Percentiles rank a stretch among this genome's conserved stretches.
These are phyloP conservation scores for Nicotiana tabacum DNA, from an alignment of 257 asterid genomes.

Conservation along the genomic window DNA sequence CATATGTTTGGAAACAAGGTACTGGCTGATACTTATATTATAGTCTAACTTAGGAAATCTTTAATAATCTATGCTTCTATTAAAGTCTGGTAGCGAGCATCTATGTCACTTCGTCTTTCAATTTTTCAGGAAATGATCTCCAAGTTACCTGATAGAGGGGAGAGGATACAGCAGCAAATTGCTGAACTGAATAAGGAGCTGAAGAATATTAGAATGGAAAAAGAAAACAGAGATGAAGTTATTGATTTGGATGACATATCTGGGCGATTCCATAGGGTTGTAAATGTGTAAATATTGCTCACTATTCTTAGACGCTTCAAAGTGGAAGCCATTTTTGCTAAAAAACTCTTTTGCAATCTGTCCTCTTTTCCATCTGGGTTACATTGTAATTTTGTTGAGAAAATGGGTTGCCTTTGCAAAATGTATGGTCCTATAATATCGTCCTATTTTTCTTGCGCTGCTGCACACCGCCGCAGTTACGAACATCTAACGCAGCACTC, in stretches of 20 bases:
- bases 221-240: not conserved
- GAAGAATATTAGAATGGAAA: conserved; percentile 29
- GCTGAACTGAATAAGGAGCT: conserved; percentile 47
- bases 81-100: not conserved
- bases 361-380: not conserved
- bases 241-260: conserved; percentile 11
- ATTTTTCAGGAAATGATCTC: conserved; percentile 45
- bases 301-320: not conserved
- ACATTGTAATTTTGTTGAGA: not conserved
- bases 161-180: conserved; percentile 54
- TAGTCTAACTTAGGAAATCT: not conserved
- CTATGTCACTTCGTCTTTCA: not conserved
- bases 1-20: conserved; percentile 51
- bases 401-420: too few species aligned
- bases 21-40: not conserved
- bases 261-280: not conserved
- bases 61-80: not conserved
- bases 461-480: too few species aligned
- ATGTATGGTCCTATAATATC: too few species aligned
- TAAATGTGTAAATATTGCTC: conserved; percentile 15
- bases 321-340: not conserved
- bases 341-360: not conserved
- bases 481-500: too few species aligned
- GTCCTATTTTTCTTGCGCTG: too few species aligned
- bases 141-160: conserved; percentile 72